Conservation (phyloP, 352 stramenopile species). For the Globisporangium apiculatum region DNA sequence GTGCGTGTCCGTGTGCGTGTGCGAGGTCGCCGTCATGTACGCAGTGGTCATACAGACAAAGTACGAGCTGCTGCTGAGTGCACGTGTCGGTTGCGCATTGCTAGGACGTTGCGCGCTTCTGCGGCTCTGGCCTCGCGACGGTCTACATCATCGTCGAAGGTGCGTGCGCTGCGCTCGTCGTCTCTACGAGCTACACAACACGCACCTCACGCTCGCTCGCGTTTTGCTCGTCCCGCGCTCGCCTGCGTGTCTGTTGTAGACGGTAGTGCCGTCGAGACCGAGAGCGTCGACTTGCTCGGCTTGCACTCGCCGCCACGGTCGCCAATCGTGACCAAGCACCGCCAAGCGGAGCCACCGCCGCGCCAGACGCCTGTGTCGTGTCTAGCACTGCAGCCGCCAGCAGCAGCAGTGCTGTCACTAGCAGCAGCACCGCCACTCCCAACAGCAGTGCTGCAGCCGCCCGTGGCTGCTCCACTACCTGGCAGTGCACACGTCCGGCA, state of each 20-base stretch:
- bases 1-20: neutral
- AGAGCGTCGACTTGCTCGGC: constrained; percentile 25
- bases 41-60: too few relatives aligned
- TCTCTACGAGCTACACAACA: too few relatives aligned
- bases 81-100: neutral
- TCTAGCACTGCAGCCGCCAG: neutral
- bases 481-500: constrained; percentile 19
- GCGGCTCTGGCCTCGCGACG: constrained; percentile 8
- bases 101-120: constrained; percentile 18
- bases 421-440: neutral
- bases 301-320: constrained; percentile 9
- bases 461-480: constrained; percentile 15
- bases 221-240: too few relatives aligned
- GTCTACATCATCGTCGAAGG: constrained; percentile 14
- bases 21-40: too few relatives aligned
- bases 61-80: too few relatives aligned
- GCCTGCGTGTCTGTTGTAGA: neutral
- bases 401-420: neutral
- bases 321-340: neutral
- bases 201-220: too few relatives aligned
- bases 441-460: neutral
- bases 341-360: neutral
- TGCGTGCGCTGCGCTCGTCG: neutral
- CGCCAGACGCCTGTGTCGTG: too few relatives aligned
- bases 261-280: neutral